Evolutionary conservation across 768 basidiomycete genomes (phyloP), one percentile per base, ranked within the genome.

Genomic region (Epithele typhae): DNA sequence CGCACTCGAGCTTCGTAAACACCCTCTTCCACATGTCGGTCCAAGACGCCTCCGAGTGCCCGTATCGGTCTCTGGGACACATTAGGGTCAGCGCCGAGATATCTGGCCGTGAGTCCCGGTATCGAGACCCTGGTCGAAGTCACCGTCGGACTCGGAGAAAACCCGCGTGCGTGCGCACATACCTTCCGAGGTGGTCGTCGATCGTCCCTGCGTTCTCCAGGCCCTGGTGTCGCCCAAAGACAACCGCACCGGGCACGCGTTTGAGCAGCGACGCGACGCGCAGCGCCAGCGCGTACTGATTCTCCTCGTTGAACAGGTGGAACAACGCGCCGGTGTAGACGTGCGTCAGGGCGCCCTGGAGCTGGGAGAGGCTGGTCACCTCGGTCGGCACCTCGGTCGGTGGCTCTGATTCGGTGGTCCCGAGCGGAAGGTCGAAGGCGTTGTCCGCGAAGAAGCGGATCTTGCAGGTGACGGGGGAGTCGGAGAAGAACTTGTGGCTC

Each of bases 161-260:
- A n/a, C n/a, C n/a, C n/a, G n/a, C n/a, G n/a, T n/a, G n/a, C n/a
- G n/a, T n/a, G n/a, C 22, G 14, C 5, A 45, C 50, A 11, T 32
- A 57, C 60, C 64, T 37, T 35, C 45, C 48, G 40, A 64, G 47
- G 27, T 55, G 46, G 32, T 68, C 64, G 27, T 64, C 54, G 17
- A 64, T 60, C 10, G 52, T 35, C 0, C 65, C 64, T 30, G 55
- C 60, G 37, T 57, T 37, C 15, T 43, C 46, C 12, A 51, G 27
- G 4, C 59, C 68, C 30, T 56, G 54, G 39, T 69, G 68, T n/a
- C 62, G 40, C 3, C 67, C 68, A 45, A 69, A 69, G 19, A 68
- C 46, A 30, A 68, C 34, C 0, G 59, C 55, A 3, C 63, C 63
- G 2, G 53, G 44, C 6, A 35, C 21, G 14, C 57, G 45, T 19